These are phyloP conservation scores for Aegilops bicornis DNA, from an alignment of 176 grass and related monocot species.

Conservation along the genomic window DNA sequence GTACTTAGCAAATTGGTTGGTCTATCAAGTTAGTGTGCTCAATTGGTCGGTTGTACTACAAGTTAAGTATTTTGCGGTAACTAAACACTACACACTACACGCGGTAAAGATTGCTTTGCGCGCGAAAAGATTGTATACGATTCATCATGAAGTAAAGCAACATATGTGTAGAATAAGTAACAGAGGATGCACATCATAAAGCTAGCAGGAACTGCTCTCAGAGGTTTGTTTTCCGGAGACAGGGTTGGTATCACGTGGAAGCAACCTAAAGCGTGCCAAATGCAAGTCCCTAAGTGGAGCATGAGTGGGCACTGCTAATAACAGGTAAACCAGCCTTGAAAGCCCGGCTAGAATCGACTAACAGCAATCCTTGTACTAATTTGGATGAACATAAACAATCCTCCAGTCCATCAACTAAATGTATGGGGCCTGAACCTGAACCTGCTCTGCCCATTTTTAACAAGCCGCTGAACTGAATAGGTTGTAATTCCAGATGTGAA, in stretches of 20 bases:
- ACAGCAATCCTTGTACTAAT: background rate
- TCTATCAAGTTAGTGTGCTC: too few relatives aligned
- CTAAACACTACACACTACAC: background rate
- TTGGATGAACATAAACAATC: background rate
- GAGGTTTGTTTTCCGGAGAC: background rate
- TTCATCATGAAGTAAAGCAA: slow-evolving; percentile 2
- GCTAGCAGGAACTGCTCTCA: background rate
- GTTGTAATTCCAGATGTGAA: background rate
- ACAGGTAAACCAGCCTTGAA: background rate
- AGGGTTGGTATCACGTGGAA: background rate
- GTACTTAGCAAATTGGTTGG: too few relatives aligned
- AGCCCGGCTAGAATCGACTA: background rate
- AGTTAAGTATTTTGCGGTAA: background rate
- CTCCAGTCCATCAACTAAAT: background rate
- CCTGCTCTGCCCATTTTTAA: background rate
- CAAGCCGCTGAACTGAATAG: background rate
- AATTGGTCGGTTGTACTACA: background rate
- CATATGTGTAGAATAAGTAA: background rate
- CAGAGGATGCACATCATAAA: slow-evolving; percentile 6
- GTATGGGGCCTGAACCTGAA: background rate
- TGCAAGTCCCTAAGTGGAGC: background rate
- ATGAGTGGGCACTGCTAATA: background rate
- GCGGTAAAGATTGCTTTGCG: background rate
- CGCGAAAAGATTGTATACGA: background rate
- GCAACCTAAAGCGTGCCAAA: slow-evolving; percentile 26